Base-by-base conservation (phyloP, 306 rosid species). In the Glycyrrhiza uralensis region DNA sequence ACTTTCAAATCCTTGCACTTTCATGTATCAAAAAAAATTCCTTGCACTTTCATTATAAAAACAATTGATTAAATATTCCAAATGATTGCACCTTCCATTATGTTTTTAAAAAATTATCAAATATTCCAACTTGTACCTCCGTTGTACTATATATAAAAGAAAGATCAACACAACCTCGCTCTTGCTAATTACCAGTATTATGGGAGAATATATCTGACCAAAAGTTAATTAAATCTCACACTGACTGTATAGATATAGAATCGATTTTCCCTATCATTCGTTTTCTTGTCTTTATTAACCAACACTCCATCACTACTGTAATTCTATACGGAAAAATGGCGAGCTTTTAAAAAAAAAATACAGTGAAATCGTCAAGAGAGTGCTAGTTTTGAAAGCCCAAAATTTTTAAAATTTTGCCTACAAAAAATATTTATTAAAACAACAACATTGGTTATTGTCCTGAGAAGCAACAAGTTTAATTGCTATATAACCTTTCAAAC, bases 31-130 rank as follows among this genome's bases (percentile, higher is more conserved):
- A n/a, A n/a, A n/a, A n/a, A n/a, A n/a, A n/a, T n/a, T 65, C 42
- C 57, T 44, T 71, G 69, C 60, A 26, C 14, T 38, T 45, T 45
- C 9, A 15, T 15, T 30, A 42, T 39, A 72, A 57, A 29, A 18
- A 23, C 28, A 30, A 57, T 13, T 47, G 36, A 60, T 22, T 60
- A 47, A 72, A 72, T 61, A 15, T 49, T 23, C 26, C 29, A 30
- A 59, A 72, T 72, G 39, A 73, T 60, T 73, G 61, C 19, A 60
- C 49, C 10, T 6, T 74, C 64, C 64, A 62, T 24, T 51, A 18
- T 6, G 12, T 14, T 46, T 60, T 15, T n/a, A 24, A 52, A 22
- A 49, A 30, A 55, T 54, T 6, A 44, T 72, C 32, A 57, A 29
- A 58, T 45, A 72, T 6, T 57, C 58, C 77, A 58, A 44, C 35